Conservation (phyloP, 768 basidiomycete species). For the Phlegmacium glaucopus region DNA sequence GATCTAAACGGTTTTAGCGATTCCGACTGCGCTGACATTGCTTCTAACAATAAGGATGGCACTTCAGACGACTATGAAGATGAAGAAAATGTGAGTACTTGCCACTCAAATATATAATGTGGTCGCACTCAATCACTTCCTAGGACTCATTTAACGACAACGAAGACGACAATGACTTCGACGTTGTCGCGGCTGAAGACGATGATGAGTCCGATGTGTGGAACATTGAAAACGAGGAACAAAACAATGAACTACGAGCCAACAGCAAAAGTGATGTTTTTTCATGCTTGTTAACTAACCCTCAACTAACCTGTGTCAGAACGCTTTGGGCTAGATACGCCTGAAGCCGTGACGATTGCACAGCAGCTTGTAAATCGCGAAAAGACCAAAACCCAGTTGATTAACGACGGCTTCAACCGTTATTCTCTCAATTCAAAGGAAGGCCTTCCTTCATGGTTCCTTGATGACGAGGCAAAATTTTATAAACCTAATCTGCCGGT, state of each 20-base stretch:
- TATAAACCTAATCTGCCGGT: constrained; percentile 96
- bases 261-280: constrained; percentile 59
- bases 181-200: constrained; percentile 67
- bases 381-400: constrained; percentile 81
- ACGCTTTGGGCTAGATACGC: constrained; percentile 70
- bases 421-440: constrained; percentile 92
- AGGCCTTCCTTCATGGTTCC: constrained; percentile 91
- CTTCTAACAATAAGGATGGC: neutral
- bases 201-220: constrained; percentile 68
- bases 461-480: constrained; percentile 91
- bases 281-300: neutral
- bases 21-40: constrained; percentile 22
- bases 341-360: constrained; percentile 89
- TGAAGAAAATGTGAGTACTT: too few relatives aligned
- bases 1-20: constrained; percentile 37
- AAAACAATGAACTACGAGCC: constrained; percentile 63
- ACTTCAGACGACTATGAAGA: neutral
- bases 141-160: constrained; percentile 2
- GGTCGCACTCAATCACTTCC: too few relatives aligned
- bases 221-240: constrained; percentile 77
- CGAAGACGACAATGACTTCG: constrained; percentile 17
- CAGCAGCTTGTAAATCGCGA: constrained; percentile 88
- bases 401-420: constrained; percentile 95
- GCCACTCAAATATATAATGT: too few relatives aligned
- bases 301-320: constrained; percentile 39